phyloP scores from a whole-genome alignment of 805 yeast genomes.

The Lachancea nothofagi region DNA sequence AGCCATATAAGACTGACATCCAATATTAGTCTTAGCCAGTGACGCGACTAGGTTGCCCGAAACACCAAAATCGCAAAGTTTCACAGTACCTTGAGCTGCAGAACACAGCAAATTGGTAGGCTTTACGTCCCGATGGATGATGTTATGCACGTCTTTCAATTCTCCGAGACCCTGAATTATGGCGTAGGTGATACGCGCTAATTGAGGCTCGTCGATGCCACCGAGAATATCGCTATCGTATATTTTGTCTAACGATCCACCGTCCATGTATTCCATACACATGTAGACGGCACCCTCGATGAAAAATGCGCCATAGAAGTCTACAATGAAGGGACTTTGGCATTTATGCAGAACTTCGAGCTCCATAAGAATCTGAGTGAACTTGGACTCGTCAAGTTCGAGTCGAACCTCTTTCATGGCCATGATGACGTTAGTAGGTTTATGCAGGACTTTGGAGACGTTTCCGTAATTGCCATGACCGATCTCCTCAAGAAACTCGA shows the following conservation, averaged over 20 bases:
- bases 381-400: conserved; percentile 89
- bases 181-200: conserved; percentile 73
- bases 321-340: conserved; percentile 84
- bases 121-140: conserved; percentile 93
- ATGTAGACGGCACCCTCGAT: conserved; percentile 97
- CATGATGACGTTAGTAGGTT: conserved; percentile 87
- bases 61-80: conserved; percentile 94
- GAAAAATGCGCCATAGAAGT: conserved; percentile 95
- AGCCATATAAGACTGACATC: conserved; percentile 98
- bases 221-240: conserved; percentile 50
- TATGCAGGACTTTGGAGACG: conserved; percentile 86
- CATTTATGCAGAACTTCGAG: conserved; percentile 90
- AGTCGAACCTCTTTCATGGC: conserved; percentile 96
- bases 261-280: conserved; percentile 98
- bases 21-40: conserved; percentile 89
- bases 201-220: conserved; percentile 70
- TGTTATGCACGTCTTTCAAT: conserved; percentile 83
- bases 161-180: conserved; percentile 78
- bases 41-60: conserved; percentile 93
- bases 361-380: conserved; percentile 93
- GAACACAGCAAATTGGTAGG: conserved; percentile 90
- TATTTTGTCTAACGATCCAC: conserved; percentile 85
- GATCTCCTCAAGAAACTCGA: conserved; percentile 76
- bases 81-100: conserved; percentile 71
- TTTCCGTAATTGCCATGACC: conserved; percentile 97